Percentiles rank a stretch among this genome's conserved stretches.
These are phyloP conservation scores for Coffea canephora DNA, from an alignment of 257 asterid species.

Conservation along the genomic window DNA sequence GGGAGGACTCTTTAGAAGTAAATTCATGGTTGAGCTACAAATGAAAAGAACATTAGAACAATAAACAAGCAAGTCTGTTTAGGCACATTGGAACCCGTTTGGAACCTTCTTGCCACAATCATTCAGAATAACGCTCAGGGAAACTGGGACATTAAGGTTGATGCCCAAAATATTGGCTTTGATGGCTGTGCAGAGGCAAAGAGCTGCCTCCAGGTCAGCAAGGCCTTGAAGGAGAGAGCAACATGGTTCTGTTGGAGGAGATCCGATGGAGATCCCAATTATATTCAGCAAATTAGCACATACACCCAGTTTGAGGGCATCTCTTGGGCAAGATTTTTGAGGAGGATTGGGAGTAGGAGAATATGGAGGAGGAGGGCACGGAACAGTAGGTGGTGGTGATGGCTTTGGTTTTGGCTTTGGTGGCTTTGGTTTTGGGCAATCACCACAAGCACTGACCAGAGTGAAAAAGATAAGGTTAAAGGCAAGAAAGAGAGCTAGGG, in stretches of 20 bases:
- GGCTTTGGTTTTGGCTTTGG: conserved; percentile 32
- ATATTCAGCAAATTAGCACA: conserved; percentile 52
- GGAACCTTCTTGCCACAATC: conserved; percentile 52
- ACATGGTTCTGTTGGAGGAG: conserved; percentile 49
- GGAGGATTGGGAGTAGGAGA: conserved; percentile 21
- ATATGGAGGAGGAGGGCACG: conserved; percentile 27
- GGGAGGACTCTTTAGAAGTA: background rate
- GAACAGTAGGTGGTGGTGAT: conserved; percentile 1
- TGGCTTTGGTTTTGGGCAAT: conserved; percentile 31
- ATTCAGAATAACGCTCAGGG: conserved; percentile 49
- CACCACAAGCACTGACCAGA: conserved; percentile 48
- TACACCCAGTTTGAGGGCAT: conserved; percentile 53
- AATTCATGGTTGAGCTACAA: background rate
- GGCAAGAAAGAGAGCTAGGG: conserved; percentile 43
- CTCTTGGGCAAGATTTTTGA: conserved; percentile 47
- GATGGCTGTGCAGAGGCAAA: conserved; percentile 65
- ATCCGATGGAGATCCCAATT: conserved; percentile 35
- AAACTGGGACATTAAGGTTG: conserved; percentile 52
- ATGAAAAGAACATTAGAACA: background rate
- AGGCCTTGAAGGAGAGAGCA: conserved; percentile 33
- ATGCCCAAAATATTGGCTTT: conserved; percentile 59
- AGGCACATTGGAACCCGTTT: conserved; percentile 45
- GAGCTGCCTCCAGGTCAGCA: conserved; percentile 52
- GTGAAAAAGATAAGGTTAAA: conserved; percentile 50
- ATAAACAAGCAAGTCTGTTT: background rate